Base-by-base conservation (phyloP, 768 basidiomycete species). In the Mycena albidolilacea region DNA sequence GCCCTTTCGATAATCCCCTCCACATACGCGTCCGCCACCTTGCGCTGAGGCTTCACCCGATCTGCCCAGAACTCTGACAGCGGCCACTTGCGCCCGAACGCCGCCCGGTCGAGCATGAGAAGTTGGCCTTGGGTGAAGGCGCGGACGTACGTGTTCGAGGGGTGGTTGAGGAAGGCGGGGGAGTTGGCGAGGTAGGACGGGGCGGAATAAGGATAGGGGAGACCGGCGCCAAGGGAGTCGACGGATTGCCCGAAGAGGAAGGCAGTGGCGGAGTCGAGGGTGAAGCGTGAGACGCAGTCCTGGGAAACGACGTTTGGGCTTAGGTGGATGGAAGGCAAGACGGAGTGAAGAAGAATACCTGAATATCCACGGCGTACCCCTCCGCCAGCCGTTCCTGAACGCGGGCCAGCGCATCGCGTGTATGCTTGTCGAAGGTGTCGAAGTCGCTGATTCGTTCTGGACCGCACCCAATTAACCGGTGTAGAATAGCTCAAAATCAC, bases 1-100 rank as follows among this genome's bases (percentile, higher is more conserved):
- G 30, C 30, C 3, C 30, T 30, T 30, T 30, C 30, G 30, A 90
- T 70, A 19, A 90, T 85, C 0, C 87, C 88, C 14, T 88, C 84
- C 37, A 90, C 81, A 75, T 87, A 86, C 19, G 79, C 79, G 54
- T 84, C 78, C 39, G 90, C 86, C 15, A 85, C 79, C 52, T 81
- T 78, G n/a, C 71, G 21, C 8, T 67, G 60, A 15, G 71, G 66
- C 15, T 68, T 67, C 14, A 72, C 54, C 5, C 9, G 46, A 30
- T 72, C 71, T 19, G 17, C 48, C 71, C 71, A 72, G 30, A 72
- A 72, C 39, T 72, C 71, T 1, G 1, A 9, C 43, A 72, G 37
- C 17, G 66, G 66, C 71, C 71, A 72, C 37, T 52, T 63, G 35
- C 41, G 30, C 2, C 30, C n/a, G 23, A 35, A 68, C 1, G 41